Evolutionary conservation across 805 yeast genomes (phyloP).

Genomic region (Monosporozyma unispora): DNA sequence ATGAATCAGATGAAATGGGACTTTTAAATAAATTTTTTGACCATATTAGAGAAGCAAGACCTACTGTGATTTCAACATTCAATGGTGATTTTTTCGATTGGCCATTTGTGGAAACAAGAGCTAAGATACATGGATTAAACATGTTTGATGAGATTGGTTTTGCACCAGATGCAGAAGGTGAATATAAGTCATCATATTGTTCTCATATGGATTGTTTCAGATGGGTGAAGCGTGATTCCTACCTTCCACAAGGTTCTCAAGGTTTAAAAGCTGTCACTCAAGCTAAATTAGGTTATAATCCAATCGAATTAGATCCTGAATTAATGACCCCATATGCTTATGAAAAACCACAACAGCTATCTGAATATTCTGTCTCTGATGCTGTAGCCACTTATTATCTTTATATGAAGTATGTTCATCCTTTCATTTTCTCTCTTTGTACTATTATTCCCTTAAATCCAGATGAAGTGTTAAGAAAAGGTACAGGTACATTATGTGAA

Average conservation of each 20-base stretch:
- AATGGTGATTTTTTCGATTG: constrained; percentile 99
- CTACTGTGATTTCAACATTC: constrained; percentile 96
- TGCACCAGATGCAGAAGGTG: constrained; percentile 79
- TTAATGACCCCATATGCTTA: constrained; percentile 96
- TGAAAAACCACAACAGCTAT: constrained; percentile 81
- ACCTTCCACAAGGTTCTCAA: constrained; percentile 96
- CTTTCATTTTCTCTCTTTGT: constrained; percentile 90
- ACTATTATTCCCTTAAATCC: constrained; percentile 94
- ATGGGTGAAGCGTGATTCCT: constrained; percentile 97
- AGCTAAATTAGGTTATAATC: constrained; percentile 90
- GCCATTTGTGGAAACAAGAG: constrained; percentile 93
- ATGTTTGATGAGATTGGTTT: constrained; percentile 94
- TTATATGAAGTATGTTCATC: constrained; percentile 94
- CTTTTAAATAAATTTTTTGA: constrained; percentile 72
- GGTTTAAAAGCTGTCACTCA: constrained; percentile 97
- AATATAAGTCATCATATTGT: constrained; percentile 86
- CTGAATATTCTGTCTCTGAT: constrained; percentile 97
- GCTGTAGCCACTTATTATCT: constrained; percentile 97
- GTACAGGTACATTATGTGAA: constrained; percentile 97
- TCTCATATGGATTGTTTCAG: constrained; percentile 95
- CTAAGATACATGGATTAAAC: constrained; percentile 72
- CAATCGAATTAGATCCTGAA: constrained; percentile 94
- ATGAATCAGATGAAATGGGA: constrained; percentile 77
- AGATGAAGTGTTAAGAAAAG: constrained; percentile 90
- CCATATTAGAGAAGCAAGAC: constrained; percentile 77